A percentile compares a stretch with the other conserved stretches of the same genome.
Evolutionary conservation across 371 early-diverging fungal species (phyloP).

Genomic region (Saksenaea vasiformis): DNA sequence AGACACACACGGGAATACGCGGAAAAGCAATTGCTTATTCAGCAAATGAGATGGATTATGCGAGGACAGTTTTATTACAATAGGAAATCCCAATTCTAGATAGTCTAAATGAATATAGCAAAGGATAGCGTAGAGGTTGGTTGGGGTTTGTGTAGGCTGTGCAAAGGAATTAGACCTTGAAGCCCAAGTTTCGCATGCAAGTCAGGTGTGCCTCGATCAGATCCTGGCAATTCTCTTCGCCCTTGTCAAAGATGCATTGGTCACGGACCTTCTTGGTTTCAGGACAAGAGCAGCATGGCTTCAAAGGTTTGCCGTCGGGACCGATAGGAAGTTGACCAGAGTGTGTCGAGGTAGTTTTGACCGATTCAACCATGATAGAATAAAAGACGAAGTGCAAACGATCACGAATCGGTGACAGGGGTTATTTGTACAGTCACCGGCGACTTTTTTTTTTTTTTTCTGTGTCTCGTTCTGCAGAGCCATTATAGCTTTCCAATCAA

Average conservation of each 20-base stretch:
- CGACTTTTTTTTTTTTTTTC: not conserved
- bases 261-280: slow-evolving; percentile 93
- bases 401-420: not conserved
- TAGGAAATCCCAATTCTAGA: no score
- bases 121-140: no score
- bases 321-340: slow-evolving; percentile 52
- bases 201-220: slow-evolving; percentile 87
- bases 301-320: slow-evolving; percentile 68
- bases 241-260: slow-evolving; percentile 84
- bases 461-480: not conserved
- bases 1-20: no score
- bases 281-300: slow-evolving; percentile 97
- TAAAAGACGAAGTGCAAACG: slow-evolving; percentile 5
- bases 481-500: not conserved
- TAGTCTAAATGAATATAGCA: no score
- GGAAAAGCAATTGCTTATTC: no score
- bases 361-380: slow-evolving; percentile 35
- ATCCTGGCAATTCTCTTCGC: slow-evolving; percentile 87
- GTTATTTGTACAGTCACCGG: not conserved
- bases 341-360: slow-evolving; percentile 46
- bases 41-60: no score
- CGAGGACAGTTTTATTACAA: no score
- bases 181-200: slow-evolving; percentile 92
- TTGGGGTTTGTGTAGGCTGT: not conserved
- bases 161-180: slow-evolving; percentile 71